Conservation (phyloP, 257 asterid species). For the Nicotiana attenuata region DNA sequence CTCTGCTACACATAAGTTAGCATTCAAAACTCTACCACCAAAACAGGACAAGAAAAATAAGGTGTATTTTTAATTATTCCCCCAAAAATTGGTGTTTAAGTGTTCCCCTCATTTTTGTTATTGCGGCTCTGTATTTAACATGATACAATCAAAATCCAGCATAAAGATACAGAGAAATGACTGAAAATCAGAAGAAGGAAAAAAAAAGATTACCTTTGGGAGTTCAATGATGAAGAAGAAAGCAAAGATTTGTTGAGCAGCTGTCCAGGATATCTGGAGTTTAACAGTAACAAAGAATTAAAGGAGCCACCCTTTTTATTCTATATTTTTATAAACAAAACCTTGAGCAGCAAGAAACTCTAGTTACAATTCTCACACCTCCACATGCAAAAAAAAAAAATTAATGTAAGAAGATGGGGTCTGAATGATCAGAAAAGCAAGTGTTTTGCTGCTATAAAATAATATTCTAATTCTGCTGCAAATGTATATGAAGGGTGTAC, state of each 20-base stretch:
- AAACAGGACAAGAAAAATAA: background rate
- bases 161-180: background rate
- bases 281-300: background rate
- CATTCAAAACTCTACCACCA: background rate
- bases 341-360: conserved; percentile 44
- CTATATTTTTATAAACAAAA: background rate
- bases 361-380: background rate
- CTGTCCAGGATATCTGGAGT: background rate
- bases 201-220: background rate
- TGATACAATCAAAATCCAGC: background rate
- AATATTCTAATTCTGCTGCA: background rate
- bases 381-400: background rate
- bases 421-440: background rate
- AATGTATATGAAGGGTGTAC: background rate
- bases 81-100: background rate
- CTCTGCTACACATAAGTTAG: background rate
- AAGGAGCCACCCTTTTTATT: background rate
- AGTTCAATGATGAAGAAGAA: background rate
- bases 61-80: background rate
- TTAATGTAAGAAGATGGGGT: background rate
- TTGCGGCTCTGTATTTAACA: background rate
- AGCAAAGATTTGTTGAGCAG: background rate
- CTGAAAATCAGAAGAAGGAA: background rate
- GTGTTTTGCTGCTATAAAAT: background rate
- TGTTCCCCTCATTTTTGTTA: background rate